Evolutionary conservation across 2,329 filamentous ascomycete genomes (phyloP).

Genomic region (Proliferodiscus dingleyae): DNA sequence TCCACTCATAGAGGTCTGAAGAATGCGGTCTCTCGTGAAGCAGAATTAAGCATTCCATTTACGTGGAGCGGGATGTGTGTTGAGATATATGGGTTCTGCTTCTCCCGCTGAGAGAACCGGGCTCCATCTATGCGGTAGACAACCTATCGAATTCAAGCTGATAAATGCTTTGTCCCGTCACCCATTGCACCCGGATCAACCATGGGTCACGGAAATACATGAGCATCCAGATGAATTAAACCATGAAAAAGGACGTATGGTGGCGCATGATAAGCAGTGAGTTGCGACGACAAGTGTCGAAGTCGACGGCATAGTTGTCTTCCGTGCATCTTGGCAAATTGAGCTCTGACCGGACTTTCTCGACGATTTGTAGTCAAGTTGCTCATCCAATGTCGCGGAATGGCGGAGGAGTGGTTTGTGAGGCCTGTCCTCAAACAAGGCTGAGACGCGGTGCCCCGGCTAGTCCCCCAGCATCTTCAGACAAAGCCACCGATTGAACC

Average conservation of each 20-base stretch:
- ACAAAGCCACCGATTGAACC: constrained; percentile 11
- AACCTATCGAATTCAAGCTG: neutral
- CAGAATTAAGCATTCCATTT: too few relatives aligned
- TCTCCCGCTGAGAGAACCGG: too few relatives aligned
- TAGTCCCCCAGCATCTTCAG: neutral
- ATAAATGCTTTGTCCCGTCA: neutral
- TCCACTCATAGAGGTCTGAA: neutral
- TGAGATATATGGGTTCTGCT: too few relatives aligned
- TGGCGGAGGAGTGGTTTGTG: neutral
- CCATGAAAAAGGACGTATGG: neutral
- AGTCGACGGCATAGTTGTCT: neutral
- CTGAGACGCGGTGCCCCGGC: constrained; percentile 15
- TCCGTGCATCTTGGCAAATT: constrained; percentile 4
- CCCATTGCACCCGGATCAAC: too few relatives aligned
- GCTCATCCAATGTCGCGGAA: neutral
- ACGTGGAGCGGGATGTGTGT: neutral
- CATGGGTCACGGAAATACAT: too few relatives aligned
- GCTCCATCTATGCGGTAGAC: too few relatives aligned
- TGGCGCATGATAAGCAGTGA: neutral
- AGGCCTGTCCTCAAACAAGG: constrained; percentile 16
- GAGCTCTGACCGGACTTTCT: too few relatives aligned
- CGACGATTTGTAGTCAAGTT: neutral
- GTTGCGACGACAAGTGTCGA: constrained; percentile 9
- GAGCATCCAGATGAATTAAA: neutral
- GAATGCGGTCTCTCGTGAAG: too few relatives aligned